Base-by-base conservation (phyloP, 2,329 filamentous ascomycete species). In the Verticillium alfalfae region DNA sequence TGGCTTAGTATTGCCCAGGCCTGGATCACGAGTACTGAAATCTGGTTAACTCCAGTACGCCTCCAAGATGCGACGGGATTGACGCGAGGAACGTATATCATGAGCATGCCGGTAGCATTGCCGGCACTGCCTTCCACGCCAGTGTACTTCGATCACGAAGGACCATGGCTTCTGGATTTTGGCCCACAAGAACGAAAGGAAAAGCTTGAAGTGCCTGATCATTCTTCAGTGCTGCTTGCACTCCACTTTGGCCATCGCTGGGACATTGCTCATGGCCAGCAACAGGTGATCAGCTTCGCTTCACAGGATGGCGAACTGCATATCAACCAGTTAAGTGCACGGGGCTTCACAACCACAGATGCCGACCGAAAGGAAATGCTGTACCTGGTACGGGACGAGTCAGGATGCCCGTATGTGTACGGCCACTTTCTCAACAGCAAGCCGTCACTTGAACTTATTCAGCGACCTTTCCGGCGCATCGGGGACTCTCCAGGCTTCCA, bases 221-320 rank as follows among this genome's bases (percentile, higher is more conserved):
- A 85, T 60, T 81, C 81, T 0, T 71, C 72, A 1, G 71, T 73
- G 3, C 71, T 86, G 3, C 69, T 86, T 8, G 68, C 75, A 1
- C 67, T 82, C 26, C 77, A 81, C n/a, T 84, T 79, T 65, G 71
- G 73, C 0, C 77, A 86, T 68, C 78, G 83, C 9, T 79, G 76
- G 73, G 37, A 62, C 5, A 31, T 31, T 0, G 68, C 81, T 1
- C 67, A 73, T 9, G 70, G 79, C 9, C 68, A 69, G 15, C 70
- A 74, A 2, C 79, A 80, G 58, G 73, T 82, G 3, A 64, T 86
- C n/a, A 78, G 77, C 13, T 67, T 85, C 37, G 61, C 69, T 7
- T 70, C 70, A 4, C 59, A 61, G 3, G 69, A 67, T 5, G 66
- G 62, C 7, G 37, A 67, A 1, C 58, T 79, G 2, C 63, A 67